Evolutionary conservation across 345 rosid species (phyloP).

Genomic region (Citrus trifoliata): DNA sequence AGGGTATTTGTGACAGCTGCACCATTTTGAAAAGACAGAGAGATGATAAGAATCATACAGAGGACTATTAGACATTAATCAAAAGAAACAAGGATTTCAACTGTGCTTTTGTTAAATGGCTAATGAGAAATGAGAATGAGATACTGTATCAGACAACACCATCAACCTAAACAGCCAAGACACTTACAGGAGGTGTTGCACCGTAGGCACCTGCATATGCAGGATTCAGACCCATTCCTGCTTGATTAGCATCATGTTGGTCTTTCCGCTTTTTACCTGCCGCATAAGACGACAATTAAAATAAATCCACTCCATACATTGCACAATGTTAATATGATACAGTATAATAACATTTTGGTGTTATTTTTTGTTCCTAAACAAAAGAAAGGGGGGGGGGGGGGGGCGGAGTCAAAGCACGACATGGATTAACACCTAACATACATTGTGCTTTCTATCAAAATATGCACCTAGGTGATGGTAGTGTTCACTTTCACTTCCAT

Average conservation of each 20-base stretch:
- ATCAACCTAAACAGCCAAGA: not conserved
- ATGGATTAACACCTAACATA: not conserved
- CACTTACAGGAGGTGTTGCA: slow-evolving; percentile 81
- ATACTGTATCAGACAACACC: not conserved
- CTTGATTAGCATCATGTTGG: slow-evolving; percentile 74
- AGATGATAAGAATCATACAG: not conserved
- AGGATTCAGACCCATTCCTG: slow-evolving; percentile 51
- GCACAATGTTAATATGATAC: not conserved
- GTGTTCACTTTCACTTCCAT: not conserved
- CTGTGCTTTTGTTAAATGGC: not conserved
- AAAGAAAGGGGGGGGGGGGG: no score
- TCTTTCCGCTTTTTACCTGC: slow-evolving; percentile 85
- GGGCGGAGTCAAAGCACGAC: no score
- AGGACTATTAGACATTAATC: not conserved
- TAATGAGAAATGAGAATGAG: not conserved
- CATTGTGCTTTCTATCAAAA: not conserved
- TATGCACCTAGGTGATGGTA: not conserved
- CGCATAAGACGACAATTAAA: slow-evolving; percentile 11
- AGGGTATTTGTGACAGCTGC: slow-evolving; percentile 89
- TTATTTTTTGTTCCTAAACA: not conserved
- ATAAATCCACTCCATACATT: not conserved
- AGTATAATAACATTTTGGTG: not conserved
- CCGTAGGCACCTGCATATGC: slow-evolving; percentile 74
- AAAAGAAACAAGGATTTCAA: not conserved
- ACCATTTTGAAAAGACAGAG: slow-evolving; percentile 8